A percentile compares a stretch with the other conserved stretches of the same genome.
Evolutionary conservation across 306 rosid genomes (phyloP).

Genomic region (Ziziphus jujuba): DNA sequence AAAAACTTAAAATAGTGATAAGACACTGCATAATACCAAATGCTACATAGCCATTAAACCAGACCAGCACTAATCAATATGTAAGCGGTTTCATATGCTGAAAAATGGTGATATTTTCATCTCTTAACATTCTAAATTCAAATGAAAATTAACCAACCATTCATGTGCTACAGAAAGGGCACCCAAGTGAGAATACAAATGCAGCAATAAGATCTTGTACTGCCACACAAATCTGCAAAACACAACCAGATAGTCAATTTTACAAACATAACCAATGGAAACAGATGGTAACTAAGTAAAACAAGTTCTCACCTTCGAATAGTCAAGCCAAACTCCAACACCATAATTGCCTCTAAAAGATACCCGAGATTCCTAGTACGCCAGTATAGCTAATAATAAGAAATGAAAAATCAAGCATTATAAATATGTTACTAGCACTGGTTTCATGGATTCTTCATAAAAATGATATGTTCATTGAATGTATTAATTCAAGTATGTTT

Average conservation of each 20-base stretch:
- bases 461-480: too few relatives aligned
- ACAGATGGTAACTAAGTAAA: background rate
- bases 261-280: background rate
- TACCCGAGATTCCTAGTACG: constrained; percentile 72
- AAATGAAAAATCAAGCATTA: background rate
- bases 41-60: background rate
- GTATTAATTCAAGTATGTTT: too few relatives aligned
- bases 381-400: constrained; percentile 72
- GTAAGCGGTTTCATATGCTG: background rate
- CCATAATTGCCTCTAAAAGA: constrained; percentile 83
- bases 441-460: too few relatives aligned
- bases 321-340: constrained; percentile 89
- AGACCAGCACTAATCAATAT: background rate
- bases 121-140: background rate
- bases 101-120: background rate
- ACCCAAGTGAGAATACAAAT: constrained; percentile 75
- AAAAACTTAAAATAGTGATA: constrained; percentile 2
- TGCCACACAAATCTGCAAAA: constrained; percentile 64
- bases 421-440: too few relatives aligned
- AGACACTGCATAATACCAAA: background rate
- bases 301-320: constrained; percentile 65
- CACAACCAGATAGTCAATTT: constrained; percentile 21
- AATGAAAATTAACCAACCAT: constrained; percentile 49
- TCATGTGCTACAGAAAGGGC: constrained; percentile 78
- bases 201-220: constrained; percentile 83